Evolutionary conservation across 2,329 filamentous ascomycete genomes (phyloP).

Genomic region (Fusarium hainanense): DNA sequence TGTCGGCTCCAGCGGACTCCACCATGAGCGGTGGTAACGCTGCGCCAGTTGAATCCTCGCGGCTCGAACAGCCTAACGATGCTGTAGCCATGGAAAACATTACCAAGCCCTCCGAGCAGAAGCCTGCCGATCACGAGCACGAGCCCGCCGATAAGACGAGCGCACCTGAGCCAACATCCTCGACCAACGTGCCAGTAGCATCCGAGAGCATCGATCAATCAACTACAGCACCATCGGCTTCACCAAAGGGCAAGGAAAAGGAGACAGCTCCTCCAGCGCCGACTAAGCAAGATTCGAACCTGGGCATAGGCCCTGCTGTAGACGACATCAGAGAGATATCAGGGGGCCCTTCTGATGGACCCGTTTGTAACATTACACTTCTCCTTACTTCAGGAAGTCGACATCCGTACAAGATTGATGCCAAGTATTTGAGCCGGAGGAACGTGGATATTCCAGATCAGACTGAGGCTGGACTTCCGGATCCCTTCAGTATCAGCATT

Average conservation of each 20-base stretch:
- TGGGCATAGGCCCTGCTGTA: conserved; percentile 59
- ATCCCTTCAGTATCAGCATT: conserved; percentile 90
- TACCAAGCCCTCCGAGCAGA: conserved; percentile 39
- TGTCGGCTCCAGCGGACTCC: conserved; percentile 50
- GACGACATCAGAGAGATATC: conserved; percentile 55
- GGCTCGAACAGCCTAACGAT: conserved; percentile 51
- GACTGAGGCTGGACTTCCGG: conserved; percentile 68
- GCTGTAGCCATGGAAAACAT: conserved; percentile 54
- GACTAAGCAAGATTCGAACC: conserved; percentile 51
- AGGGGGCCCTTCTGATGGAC: conserved; percentile 48
- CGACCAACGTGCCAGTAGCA: conserved; percentile 25
- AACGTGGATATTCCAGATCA: conserved; percentile 79
- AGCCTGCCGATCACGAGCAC: conserved; percentile 26
- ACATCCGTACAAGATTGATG: conserved; percentile 91
- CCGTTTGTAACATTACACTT: conserved; percentile 79
- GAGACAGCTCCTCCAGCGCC: conserved; percentile 44
- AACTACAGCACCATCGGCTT: conserved; percentile 33
- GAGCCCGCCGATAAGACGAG: conserved; percentile 33
- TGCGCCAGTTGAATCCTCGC: conserved; percentile 44
- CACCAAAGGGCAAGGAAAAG: conserved; percentile 52
- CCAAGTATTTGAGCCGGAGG: conserved; percentile 83
- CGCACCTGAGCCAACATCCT: conserved; percentile 32
- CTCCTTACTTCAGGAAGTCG: conserved; percentile 83
- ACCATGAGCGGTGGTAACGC: conserved; percentile 49
- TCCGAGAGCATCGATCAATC: conserved; percentile 39